Evolutionary conservation across 192 early-diverging fungal species (phyloP).

Genomic region (Phycomyces nitens): DNA sequence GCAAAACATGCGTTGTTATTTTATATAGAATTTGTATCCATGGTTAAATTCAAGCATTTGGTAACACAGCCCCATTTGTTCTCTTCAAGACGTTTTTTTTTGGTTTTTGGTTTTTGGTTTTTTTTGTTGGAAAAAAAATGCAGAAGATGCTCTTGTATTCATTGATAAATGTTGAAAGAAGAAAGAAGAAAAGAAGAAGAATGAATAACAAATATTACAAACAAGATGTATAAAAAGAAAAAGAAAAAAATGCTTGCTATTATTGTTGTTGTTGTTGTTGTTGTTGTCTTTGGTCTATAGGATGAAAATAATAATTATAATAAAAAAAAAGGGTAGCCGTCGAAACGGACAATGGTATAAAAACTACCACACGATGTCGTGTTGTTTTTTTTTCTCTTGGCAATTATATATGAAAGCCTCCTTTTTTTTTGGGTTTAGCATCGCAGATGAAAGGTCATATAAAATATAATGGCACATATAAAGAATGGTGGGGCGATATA

Average conservation of each 20-base stretch:
- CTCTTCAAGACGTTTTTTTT: too few relatives aligned
- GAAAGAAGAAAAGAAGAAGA: background rate
- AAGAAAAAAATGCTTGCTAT: slow-evolving; percentile 6
- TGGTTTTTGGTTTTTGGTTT: background rate
- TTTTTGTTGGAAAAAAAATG: slow-evolving; percentile 2
- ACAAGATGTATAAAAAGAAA: slow-evolving; percentile 10
- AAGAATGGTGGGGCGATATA: slow-evolving; percentile 1
- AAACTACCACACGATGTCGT: too few relatives aligned
- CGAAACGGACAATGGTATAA: too few relatives aligned
- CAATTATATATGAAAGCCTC: too few relatives aligned
- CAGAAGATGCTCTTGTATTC: slow-evolving; percentile 4
- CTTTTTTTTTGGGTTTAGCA: too few relatives aligned
- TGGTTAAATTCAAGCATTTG: too few relatives aligned
- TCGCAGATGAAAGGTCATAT: too few relatives aligned
- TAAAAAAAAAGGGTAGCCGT: background rate
- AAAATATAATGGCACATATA: slow-evolving; percentile 1
- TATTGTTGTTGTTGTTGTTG: slow-evolving; percentile 7
- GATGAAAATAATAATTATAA: background rate
- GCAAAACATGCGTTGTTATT: too few relatives aligned
- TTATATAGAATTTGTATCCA: too few relatives aligned
- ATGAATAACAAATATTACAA: slow-evolving; percentile 10
- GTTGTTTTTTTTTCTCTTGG: too few relatives aligned
- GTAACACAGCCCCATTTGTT: too few relatives aligned
- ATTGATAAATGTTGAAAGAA: background rate
- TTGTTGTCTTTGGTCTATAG: too few relatives aligned